Evolutionary conservation across 1,284 basidiomycete species (phyloP), one percentile per base, ranked within the genome.

Genomic region (Exobasidium rhododendri): DNA sequence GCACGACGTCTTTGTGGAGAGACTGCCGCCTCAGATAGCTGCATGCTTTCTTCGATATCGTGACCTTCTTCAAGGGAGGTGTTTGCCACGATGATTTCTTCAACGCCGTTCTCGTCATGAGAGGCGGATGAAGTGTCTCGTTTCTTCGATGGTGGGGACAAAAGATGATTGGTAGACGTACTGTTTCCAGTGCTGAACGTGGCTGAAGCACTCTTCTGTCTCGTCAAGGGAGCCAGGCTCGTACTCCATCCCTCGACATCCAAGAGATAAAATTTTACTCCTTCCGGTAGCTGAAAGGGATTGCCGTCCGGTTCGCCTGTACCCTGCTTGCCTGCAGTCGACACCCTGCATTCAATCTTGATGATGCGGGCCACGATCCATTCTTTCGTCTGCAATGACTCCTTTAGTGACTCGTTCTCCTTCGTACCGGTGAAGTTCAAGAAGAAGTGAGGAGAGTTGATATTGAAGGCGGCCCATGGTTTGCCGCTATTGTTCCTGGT

Each of bases 391-490:
- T 28, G 47, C 47, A 50, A 26, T 24, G 20, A 24, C 20, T 50
- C 47, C 4, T 28, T 20, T 26, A 50, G 13, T 24, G 22, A 26
- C 28, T 50, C 47, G 28, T 50, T 50, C 24, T 50, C 47, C 14
- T 59, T 73, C 68, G 50, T 82, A 68, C 46, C 93, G 89, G 72
- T 94, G 91, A 10, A 88, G 75, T 92, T 87, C 49, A 98, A 85
- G 83, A 98, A 98, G 81, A 94, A 94, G 82, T 97, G 94, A 35
- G 94, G 94, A 80, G 92, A 94, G 4, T 90, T 92, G 5, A 96
- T 63, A 60, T 78, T 75, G 63, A 79, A 78, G 0, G 77, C 77
- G 0, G 74, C 69, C 76, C 76, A 79, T 2, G 69, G 67, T 22
- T 67, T 68, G 11, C 56, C 55, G n/a, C 63, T 51, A 20, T 92